A percentile compares a stretch with the other conserved stretches of the same genome.
Evolutionary conservation across 1,284 basidiomycete genomes (phyloP).

Genomic region (Ustilago shanxiensis): DNA sequence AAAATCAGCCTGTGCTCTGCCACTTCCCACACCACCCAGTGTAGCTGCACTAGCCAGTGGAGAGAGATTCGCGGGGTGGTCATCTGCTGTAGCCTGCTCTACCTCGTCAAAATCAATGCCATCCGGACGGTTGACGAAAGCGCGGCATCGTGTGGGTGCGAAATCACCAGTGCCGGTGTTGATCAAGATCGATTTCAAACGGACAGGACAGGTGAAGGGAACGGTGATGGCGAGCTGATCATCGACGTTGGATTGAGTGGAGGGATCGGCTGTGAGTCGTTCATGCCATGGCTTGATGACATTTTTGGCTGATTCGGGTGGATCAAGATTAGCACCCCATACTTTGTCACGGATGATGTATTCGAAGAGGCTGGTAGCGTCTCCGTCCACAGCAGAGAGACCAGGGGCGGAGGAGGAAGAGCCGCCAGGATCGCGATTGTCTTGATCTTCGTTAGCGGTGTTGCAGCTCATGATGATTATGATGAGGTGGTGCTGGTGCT

Average conservation of each 20-base stretch:
- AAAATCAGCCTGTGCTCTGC: conserved; percentile 67
- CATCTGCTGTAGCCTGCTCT: conserved; percentile 29
- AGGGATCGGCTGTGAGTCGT: conserved; percentile 48
- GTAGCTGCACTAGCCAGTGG: conserved; percentile 31
- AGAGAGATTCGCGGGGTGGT: conserved; percentile 25
- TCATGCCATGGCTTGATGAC: conserved; percentile 68
- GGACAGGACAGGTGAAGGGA: conserved; percentile 65
- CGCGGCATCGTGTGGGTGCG: conserved; percentile 60
- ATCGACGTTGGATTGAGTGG: conserved; percentile 65
- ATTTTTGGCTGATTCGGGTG: conserved; percentile 60
- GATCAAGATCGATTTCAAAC: conserved; percentile 64
- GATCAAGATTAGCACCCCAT: conserved; percentile 64
- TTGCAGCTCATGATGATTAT: conserved; percentile 55
- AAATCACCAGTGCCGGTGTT: conserved; percentile 65
- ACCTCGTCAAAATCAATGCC: conserved; percentile 68
- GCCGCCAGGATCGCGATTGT: conserved; percentile 34
- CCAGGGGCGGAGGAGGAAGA: conserved; percentile 19
- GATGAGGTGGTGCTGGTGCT: background rate
- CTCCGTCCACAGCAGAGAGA: conserved; percentile 46
- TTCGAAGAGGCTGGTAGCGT: conserved; percentile 58
- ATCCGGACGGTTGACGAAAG: conserved; percentile 65
- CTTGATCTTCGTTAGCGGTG: conserved; percentile 32
- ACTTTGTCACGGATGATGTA: conserved; percentile 64
- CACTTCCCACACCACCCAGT: conserved; percentile 54
- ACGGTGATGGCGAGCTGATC: conserved; percentile 68